A percentile compares a stretch with the other conserved stretches of the same genome.
Evolutionary conservation across 768 basidiomycete genomes (phyloP).

Genomic region (Mycena chlorophos): DNA sequence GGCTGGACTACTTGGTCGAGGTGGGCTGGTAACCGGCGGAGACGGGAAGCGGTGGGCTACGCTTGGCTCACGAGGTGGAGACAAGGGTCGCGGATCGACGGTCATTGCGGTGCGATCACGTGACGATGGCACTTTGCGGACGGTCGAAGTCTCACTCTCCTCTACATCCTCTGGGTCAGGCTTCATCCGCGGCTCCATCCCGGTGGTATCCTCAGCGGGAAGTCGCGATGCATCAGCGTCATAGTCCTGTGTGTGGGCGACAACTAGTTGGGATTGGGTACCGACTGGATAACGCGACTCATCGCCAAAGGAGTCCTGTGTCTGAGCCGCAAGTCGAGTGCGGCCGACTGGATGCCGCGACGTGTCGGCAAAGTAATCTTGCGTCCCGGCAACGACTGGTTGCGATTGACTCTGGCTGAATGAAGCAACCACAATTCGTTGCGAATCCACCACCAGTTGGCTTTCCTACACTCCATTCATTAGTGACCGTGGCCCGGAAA

Average conservation of each 20-base stretch:
- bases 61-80: not conserved
- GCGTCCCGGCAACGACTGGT: no score
- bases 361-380: no score
- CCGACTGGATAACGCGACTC: no score
- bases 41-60: not conserved
- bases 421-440: no score
- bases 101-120: not conserved
- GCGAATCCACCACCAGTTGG: not conserved
- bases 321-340: no score
- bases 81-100: not conserved
- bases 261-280: no score
- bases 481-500: not conserved
- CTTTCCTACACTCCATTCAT: not conserved
- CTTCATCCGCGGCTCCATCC: not conserved
- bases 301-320: no score
- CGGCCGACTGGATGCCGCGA: no score
- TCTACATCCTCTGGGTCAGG: not conserved
- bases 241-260: no score
- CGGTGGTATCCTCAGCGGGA: constrained; percentile 9
- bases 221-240: constrained; percentile 12
- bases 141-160: not conserved
- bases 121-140: not conserved
- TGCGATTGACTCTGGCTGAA: no score
- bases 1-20: not conserved
- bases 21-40: not conserved